These are phyloP conservation scores for Hymenoscyphus albidus DNA, from an alignment of 2,329 filamentous ascomycete species.

Conservation along the genomic window DNA sequence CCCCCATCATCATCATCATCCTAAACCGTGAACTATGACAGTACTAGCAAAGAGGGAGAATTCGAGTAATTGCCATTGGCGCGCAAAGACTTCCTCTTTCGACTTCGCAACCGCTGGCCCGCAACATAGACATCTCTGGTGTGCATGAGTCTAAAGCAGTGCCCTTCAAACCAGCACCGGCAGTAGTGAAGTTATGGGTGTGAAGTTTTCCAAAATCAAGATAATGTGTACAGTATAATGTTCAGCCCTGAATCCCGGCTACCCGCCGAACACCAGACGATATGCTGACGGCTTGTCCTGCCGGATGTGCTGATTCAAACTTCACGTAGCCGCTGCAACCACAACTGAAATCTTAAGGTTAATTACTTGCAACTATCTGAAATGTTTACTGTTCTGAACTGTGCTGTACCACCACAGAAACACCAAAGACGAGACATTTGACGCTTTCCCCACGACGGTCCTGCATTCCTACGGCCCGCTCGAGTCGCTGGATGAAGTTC, in stretches of 20 bases:
- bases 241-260: slow-evolving; percentile 1
- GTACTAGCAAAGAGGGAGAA: background rate
- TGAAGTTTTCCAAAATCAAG: background rate
- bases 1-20: background rate
- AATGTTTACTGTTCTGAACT: too few relatives aligned
- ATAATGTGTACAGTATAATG: background rate
- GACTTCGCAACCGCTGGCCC: background rate
- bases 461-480: slow-evolving; percentile 1
- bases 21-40: background rate
- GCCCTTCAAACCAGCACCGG: background rate
- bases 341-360: slow-evolving; percentile 3
- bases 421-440: background rate
- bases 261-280: background rate
- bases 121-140: background rate
- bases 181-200: background rate
- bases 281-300: background rate
- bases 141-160: background rate
- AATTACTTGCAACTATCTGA: background rate
- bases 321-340: background rate
- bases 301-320: background rate
- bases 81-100: background rate
- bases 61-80: background rate
- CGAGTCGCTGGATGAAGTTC: background rate
- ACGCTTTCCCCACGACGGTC: background rate
- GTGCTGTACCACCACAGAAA: background rate